Percentiles rank a stretch among this genome's conserved stretches.
Conservation (phyloP, 2,329 filamentous ascomycete genomes). For the Aspergillus brasiliensis region DNA sequence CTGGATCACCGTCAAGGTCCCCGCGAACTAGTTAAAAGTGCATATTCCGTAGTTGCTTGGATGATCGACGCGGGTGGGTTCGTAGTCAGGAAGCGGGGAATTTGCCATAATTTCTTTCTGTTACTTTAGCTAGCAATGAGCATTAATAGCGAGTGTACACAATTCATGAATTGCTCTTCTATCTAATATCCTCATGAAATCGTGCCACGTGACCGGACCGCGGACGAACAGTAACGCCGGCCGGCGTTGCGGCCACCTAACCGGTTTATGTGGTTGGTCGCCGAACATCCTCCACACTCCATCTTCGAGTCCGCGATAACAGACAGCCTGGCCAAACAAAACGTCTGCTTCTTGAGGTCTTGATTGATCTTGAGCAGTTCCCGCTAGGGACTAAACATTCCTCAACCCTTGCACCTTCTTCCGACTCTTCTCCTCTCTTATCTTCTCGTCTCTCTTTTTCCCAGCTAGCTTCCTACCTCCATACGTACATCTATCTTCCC, state of each 20-base stretch:
- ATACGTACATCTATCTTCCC: neutral
- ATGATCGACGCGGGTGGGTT: neutral
- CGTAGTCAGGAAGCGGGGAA: neutral
- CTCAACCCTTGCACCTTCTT: neutral
- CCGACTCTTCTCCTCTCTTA: neutral
- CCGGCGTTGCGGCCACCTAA: conserved; percentile 27
- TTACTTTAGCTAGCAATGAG: neutral
- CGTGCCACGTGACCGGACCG: conserved; percentile 18
- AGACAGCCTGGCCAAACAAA: conserved; percentile 5
- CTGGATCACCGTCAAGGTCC: neutral
- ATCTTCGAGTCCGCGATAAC: conserved; percentile 3
- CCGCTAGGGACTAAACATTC: neutral
- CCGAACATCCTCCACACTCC: conserved; percentile 3
- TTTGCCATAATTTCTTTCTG: neutral
- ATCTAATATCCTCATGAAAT: neutral
- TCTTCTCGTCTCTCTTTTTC: neutral
- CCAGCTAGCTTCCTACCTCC: neutral
- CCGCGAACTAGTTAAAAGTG: neutral
- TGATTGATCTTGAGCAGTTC: conserved; percentile 20
- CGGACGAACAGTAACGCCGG: conserved; percentile 14
- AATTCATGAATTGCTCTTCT: neutral
- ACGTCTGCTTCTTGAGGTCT: conserved; percentile 18
- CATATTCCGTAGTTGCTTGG: neutral
- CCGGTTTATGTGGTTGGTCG: conserved; percentile 12
- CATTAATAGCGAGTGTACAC: neutral